Base-by-base conservation (phyloP, 2,329 filamentous ascomycete species). In the Xylaria multiplex region DNA sequence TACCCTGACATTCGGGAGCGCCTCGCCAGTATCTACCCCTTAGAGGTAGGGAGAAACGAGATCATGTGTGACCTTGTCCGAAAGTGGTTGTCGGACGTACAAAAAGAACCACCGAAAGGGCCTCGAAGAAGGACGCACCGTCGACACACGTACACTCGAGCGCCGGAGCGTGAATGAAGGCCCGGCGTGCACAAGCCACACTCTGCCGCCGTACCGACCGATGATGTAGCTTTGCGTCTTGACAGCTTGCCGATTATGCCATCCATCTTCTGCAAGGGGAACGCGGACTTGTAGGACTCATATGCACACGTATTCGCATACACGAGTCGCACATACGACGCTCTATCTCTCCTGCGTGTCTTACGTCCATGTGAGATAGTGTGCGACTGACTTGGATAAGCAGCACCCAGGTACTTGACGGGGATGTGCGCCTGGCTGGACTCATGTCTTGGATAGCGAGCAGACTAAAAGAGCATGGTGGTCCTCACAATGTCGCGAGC, bases 301-400 rank as follows among this genome's bases (percentile, higher is more conserved):
- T 53, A 56, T 59, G 58, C 49, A 59, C 53, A 37, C 24, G 13
- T 52, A 48, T 13, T 30, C 61, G 30, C 37, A 22, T 19, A 35
- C 30, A 55, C 19, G 27, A 55, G 9, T 50, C 35, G 16, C 35
- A 45, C 32, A 54, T 22, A 50, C 7, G 43, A 37, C 53, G 35
- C 37, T 43, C 56, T 52, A 11, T 43, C 48, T 53, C 24, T 55
- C 43, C 53, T 59, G 59, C 55, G 53, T 67, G 67, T 69, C 67
- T 68, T 52, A 57, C 5, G 43, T 52, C 64, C 64, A 69, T 69
- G 67, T 62, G 67, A 69, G 50, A 64, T 66, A 42, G 46, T 58
- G 52, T 40, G 42, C 49, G 43, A 60, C 57, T 57, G 30, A 57
- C 7, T 43, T 24, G 32, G 22, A 57, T 42, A 37, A 42, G 16